Evolutionary conservation across 1,284 basidiomycete genomes (phyloP), one percentile per base, ranked within the genome.

Genomic region (Boletus albobrunnescens): DNA sequence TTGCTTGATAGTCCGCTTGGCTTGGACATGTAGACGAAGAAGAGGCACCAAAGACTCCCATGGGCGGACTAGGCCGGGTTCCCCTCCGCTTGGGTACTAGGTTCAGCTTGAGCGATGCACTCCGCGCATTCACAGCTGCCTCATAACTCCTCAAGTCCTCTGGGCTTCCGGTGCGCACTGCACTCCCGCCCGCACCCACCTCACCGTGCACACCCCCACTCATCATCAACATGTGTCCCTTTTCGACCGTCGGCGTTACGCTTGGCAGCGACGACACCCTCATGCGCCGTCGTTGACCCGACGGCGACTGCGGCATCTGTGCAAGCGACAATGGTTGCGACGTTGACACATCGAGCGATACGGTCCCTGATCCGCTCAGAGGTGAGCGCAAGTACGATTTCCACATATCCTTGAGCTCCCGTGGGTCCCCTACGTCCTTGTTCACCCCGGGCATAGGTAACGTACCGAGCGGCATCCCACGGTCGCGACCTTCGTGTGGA

Each of bases 121-220:
- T 79, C 24, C 84, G 71, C 14, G 85, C 84, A 32, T 86, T 64
- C 6, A 88, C 79, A 7, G 87, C 87, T 41, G 83, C 82, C 61
- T 88, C 84, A 54, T 90, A 89, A 50, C 76, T 77, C 54, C 75
- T 71, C 54, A 89, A 55, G 57, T 87, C 85, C 17, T 87, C 85
- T 30, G 70, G 59, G 26, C 69, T 69, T 11, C 64, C 72, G 51
- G 65, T 67, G 19, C 72, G 68, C 52, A 64, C 53, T 12, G 38
- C 9, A 8, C 30, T 27, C 20, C 22, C 38, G n/a, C 7, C 28
- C 4, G 23, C 17, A 28, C 36, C 30, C 20, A n/a, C 24, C 4
- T 51, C 55, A n/a, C 51, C 38, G 19, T 36, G 44, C 10, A 32
- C 59, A 8, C 56, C 44, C 16, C 57, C 58, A 40, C 59, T 56